Percentiles rank a stretch among this genome's conserved stretches.
phyloP scores from a whole-genome alignment of 108 stramenopile species.

The Nitzschia putrida region DNA sequence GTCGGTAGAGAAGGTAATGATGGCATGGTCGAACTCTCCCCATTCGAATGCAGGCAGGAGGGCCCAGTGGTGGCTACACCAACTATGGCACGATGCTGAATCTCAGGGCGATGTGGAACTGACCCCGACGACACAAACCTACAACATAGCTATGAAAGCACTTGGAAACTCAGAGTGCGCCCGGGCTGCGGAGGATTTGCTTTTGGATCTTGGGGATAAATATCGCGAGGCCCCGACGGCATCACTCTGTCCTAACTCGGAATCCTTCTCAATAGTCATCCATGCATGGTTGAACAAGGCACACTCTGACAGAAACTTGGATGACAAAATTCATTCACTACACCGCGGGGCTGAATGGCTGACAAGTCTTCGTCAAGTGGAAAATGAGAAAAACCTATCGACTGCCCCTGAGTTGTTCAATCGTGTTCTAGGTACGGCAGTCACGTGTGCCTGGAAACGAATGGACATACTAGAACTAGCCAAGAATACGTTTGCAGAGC shows the following conservation, averaged over 20 bases:
- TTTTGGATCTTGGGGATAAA: slow-evolving; percentile 59
- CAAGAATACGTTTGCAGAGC: slow-evolving; percentile 34
- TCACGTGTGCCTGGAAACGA: slow-evolving; percentile 8
- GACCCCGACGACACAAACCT: slow-evolving; percentile 51
- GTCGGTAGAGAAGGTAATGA: slow-evolving; percentile 67
- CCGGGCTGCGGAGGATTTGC: slow-evolving; percentile 54
- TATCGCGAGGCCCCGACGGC: slow-evolving; percentile 23
- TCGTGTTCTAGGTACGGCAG: slow-evolving; percentile 49
- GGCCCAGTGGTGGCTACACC: slow-evolving; percentile 69
- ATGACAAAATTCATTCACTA: slow-evolving; percentile 37
- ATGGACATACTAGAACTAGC: slow-evolving; percentile 38
- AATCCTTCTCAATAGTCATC: slow-evolving; percentile 70
- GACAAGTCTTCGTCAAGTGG: slow-evolving; percentile 51
- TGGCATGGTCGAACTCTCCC: slow-evolving; percentile 65
- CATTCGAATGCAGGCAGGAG: slow-evolving; percentile 55
- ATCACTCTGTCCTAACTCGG: slow-evolving; percentile 58
- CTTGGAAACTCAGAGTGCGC: slow-evolving; percentile 44
- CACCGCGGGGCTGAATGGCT: slow-evolving; percentile 61
- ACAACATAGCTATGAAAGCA: slow-evolving; percentile 72
- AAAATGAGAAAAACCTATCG: slow-evolving; percentile 36
- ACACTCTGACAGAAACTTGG: slow-evolving; percentile 21
- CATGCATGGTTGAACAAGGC: slow-evolving; percentile 65
- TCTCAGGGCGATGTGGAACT: slow-evolving; percentile 24
- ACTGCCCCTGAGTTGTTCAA: slow-evolving; percentile 56
- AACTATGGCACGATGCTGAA: slow-evolving; percentile 54